Evolutionary conservation across 1,284 basidiomycete species (phyloP).

Genomic region (Cutaneotrichosporon sp.): DNA sequence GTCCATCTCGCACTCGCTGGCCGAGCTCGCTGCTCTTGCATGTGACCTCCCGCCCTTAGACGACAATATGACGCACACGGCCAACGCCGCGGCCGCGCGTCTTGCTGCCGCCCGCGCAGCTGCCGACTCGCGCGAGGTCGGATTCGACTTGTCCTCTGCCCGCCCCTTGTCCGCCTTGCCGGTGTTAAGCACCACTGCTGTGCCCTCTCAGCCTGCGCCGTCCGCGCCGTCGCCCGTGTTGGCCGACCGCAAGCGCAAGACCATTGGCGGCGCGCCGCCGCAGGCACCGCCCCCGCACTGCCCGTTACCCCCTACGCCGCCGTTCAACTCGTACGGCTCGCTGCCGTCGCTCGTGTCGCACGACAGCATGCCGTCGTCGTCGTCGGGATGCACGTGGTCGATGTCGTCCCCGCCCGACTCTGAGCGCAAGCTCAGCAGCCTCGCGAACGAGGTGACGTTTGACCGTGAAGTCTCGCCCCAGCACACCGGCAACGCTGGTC

Average conservation of each 20-base stretch:
- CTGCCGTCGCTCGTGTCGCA: conserved; percentile 37
- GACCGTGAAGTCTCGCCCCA: background rate
- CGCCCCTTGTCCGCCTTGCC: background rate
- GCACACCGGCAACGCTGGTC: conserved; percentile 18
- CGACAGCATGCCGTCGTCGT: conserved; percentile 32
- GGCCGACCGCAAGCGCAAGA: background rate
- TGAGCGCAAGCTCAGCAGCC: conserved; percentile 34
- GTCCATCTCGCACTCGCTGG: conserved; percentile 18
- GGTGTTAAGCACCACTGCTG: background rate
- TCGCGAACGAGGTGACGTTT: conserved; percentile 30
- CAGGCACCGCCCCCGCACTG: background rate
- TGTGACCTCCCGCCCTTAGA: conserved; percentile 18
- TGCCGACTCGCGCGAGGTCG: background rate
- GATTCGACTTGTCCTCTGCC: background rate
- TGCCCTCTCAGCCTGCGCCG: background rate
- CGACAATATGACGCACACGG: conserved; percentile 7
- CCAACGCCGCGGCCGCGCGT: conserved; percentile 2
- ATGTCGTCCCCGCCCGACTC: conserved; percentile 29
- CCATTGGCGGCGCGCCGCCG: conserved; percentile 1
- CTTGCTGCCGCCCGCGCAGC: conserved; percentile 10
- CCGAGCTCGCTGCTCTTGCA: conserved; percentile 16
- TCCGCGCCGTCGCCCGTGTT: background rate
- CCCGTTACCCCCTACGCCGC: conserved; percentile 21
- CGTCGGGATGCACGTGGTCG: conserved; percentile 10
- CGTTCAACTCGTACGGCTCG: conserved; percentile 29